Percentiles rank a stretch among this genome's conserved stretches.
Conservation (phyloP, 1,284 basidiomycete species). For the Xerocomus nothofagi region DNA sequence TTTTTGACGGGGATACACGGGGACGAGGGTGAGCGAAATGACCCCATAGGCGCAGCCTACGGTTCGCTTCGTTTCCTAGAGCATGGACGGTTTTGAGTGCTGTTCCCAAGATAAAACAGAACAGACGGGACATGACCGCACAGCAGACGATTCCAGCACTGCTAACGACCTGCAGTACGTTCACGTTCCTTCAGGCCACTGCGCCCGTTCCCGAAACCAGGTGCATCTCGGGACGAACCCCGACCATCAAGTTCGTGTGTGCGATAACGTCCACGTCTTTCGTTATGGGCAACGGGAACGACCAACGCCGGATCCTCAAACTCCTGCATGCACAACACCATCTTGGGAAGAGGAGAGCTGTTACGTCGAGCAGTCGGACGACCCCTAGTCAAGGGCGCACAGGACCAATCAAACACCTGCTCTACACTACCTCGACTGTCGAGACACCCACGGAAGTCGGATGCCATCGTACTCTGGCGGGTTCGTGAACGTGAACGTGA, state of each 20-base stretch:
- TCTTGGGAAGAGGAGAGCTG: constrained; percentile 51
- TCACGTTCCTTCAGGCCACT: constrained; percentile 57
- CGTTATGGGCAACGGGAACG: constrained; percentile 21
- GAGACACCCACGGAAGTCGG: constrained; percentile 26
- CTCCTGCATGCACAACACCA: constrained; percentile 36
- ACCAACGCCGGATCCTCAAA: constrained; percentile 36
- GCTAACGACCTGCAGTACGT: constrained; percentile 38
- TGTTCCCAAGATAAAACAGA: constrained; percentile 1
- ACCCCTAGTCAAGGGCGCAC: constrained; percentile 41
- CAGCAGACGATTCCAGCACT: constrained; percentile 8
- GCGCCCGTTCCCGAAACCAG: constrained; percentile 56
- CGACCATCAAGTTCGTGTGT: constrained; percentile 48
- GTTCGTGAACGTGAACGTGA: constrained; percentile 33
- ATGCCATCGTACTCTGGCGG: constrained; percentile 16
- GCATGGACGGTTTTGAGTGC: constrained; percentile 13
- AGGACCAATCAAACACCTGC: constrained; percentile 40
- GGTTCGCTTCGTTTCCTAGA: constrained; percentile 19
- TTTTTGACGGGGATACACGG: constrained; percentile 30
- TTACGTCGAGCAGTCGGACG: constrained; percentile 47
- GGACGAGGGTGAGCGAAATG: constrained; percentile 13
- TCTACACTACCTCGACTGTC: constrained; percentile 38
- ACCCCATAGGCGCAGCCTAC: constrained; percentile 32
- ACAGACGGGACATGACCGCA: not conserved
- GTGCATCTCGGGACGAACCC: constrained; percentile 41
- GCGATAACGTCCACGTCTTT: constrained; percentile 47